These are phyloP conservation scores for Plasmodium malariae DNA, from an alignment of 169 alveolate species.

Conservation along the genomic window DNA sequence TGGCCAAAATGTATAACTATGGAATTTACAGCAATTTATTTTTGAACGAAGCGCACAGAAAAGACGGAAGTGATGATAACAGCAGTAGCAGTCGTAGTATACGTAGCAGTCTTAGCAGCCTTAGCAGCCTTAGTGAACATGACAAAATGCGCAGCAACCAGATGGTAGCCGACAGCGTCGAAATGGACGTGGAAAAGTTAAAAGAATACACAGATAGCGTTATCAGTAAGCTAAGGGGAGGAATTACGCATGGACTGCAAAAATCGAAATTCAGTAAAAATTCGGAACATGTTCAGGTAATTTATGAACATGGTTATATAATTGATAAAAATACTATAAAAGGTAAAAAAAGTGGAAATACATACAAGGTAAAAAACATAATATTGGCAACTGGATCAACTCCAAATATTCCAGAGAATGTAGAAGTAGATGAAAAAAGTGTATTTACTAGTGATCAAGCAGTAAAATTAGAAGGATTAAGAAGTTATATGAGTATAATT, in stretches of 20 bases:
- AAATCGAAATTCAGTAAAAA: constrained; percentile 28
- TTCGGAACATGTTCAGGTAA: constrained; percentile 67
- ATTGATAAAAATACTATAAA: constrained; percentile 40
- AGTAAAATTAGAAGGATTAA: constrained; percentile 70
- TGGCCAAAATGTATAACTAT: constrained; percentile 43
- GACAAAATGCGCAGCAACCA: constrained; percentile 65
- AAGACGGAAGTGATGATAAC: constrained; percentile 24
- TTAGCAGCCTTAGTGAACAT: too few species aligned
- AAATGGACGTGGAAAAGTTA: constrained; percentile 10
- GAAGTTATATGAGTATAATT: constrained; percentile 67
- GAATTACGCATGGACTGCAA: constrained; percentile 48
- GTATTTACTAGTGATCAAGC: constrained; percentile 82
- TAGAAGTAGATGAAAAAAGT: constrained; percentile 50
- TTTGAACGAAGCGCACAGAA: background rate
- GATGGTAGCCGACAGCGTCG: constrained; percentile 32
- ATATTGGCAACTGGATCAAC: constrained; percentile 81
- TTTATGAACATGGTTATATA: constrained; percentile 74
- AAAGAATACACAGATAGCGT: constrained; percentile 42
- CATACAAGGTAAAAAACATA: constrained; percentile 66
- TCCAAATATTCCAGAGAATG: constrained; percentile 78
- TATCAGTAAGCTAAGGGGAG: constrained; percentile 18
- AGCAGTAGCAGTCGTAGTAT: too few species aligned
- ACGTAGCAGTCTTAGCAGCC: too few species aligned
- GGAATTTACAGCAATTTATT: constrained; percentile 66
- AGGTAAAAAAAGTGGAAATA: constrained; percentile 53